Conservation (phyloP, 371 early-diverging fungal genomes). For the Thermomucor indicae-seudaticae region DNA sequence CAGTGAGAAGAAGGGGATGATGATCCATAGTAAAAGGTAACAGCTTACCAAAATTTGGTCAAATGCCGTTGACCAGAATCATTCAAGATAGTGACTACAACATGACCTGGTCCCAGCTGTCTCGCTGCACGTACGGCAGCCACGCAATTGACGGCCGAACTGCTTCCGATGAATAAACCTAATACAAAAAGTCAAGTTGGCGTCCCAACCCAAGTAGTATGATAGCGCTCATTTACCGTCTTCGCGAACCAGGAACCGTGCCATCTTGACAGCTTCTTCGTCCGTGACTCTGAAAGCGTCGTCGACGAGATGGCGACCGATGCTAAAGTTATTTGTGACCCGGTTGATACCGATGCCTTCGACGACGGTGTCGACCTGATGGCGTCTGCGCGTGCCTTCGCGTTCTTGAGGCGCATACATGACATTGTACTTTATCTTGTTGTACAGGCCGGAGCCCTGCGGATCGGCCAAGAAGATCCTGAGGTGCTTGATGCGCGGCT, state of each 20-base stretch:
- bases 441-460: conserved; percentile 87
- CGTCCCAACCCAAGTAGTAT: neutral
- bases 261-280: conserved; percentile 89
- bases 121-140: conserved; percentile 78
- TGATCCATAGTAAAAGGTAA: neutral
- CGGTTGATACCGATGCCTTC: conserved; percentile 97
- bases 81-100: conserved; percentile 79
- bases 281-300: conserved; percentile 89
- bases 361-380: conserved; percentile 95
- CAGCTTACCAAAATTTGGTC: conserved; percentile 78
- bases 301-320: conserved; percentile 63
- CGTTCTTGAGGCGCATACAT: conserved; percentile 86
- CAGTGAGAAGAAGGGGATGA: no score
- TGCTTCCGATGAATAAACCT: conserved; percentile 86
- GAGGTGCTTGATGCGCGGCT: conserved; percentile 56
- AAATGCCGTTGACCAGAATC: conserved; percentile 83
- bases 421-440: conserved; percentile 86
- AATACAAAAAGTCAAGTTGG: neutral
- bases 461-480: conserved; percentile 88
- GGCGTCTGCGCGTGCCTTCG: conserved; percentile 88
- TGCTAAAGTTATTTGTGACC: conserved; percentile 84
- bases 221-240: conserved; percentile 58
- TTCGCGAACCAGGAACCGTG: conserved; percentile 74
- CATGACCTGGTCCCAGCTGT: conserved; percentile 70
- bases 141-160: conserved; percentile 90